Base-by-base conservation (phyloP, 495 filamentous ascomycete species). In the Penicillium crystallinum region DNA sequence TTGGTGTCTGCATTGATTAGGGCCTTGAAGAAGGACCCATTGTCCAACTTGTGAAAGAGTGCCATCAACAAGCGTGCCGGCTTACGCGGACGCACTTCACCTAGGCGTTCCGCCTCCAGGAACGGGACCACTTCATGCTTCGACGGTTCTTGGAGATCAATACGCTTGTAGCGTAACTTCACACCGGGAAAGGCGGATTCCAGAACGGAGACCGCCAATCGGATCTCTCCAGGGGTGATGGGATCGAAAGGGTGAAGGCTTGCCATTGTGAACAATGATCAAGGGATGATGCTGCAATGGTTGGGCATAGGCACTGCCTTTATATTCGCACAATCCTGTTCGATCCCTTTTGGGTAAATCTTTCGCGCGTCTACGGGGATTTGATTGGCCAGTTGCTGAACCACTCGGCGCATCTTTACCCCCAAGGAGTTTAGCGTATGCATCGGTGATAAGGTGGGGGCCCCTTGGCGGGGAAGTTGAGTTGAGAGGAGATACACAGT, bases 201-300 rank as follows among this genome's bases (percentile, higher is more conserved):
- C 36, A 76, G 49, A 37, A 76, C 59, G 22, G 63, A 66, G 5
- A 69, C 66, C 7, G 64, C 73, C 45, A 76, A 41, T 41, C 67
- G 63, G 40, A 76, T 76, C 55, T 76, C 73, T 44, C 63, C 66
- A 12, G 71, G 66, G 5, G 66, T 69, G 27, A 74, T 65, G 11
- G 73, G 71, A 47, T 76, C 71, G 40, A 76, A 73, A 0, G 73
- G 73, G 55, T 76, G 73, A 31, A 69, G 62, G 46, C 54, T 58
- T 0, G 65, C 44, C 65, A 63, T 68, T 19, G 36, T 61, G 35
- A 25, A 37, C 17, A n/a, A 44, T 33, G 5, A 9, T 48, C 10
- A 30, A 29, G 22, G 31, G 1, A 17, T 22, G 10, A 30, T 21
- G 6, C 23, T 39, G 14, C 12, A 1, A 29, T 22, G 18, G 15